phyloP scores from a whole-genome alignment of 345 rosid genomes.

The Punica granatum region DNA sequence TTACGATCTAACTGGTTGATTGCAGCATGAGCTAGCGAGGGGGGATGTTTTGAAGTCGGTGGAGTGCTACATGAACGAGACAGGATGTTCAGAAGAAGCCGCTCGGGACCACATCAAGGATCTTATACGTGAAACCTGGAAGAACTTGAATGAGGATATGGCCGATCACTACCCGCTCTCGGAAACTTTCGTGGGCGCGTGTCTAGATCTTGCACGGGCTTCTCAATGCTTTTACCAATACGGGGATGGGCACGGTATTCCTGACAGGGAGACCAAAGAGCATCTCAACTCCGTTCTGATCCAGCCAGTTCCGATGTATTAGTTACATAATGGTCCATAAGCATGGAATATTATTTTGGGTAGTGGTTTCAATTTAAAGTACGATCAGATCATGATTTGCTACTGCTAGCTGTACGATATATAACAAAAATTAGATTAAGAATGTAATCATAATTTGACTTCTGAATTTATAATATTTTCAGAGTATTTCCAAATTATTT shows the following conservation, averaged over 20 bases:
- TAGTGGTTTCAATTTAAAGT: too few relatives aligned
- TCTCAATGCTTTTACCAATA: slow-evolving; percentile 14
- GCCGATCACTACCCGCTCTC: background rate
- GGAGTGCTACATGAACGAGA: slow-evolving; percentile 22
- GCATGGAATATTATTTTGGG: too few relatives aligned
- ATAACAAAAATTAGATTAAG: too few relatives aligned
- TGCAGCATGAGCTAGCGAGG: slow-evolving; percentile 12
- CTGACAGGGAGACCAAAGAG: background rate
- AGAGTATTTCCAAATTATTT: too few relatives aligned
- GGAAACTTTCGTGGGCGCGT: background rate
- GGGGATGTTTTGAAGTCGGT: slow-evolving; percentile 17
- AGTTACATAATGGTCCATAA: background rate
- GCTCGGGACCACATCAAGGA: slow-evolving; percentile 6
- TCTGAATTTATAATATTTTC: too few relatives aligned
- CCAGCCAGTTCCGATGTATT: slow-evolving; percentile 2
- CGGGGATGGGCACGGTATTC: slow-evolving; percentile 16
- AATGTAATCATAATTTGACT: too few relatives aligned
- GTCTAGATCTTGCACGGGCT: slow-evolving; percentile 6
- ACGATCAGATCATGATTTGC: too few relatives aligned
- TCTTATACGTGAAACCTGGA: slow-evolving; percentile 14
- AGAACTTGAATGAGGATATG: slow-evolving; percentile 10
- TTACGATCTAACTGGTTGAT: too few relatives aligned
- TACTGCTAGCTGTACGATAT: too few relatives aligned
- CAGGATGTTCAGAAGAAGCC: slow-evolving; percentile 6
- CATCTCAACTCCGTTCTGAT: background rate